Percentiles rank a stretch among this genome's conserved stretches.
These are phyloP conservation scores for Lipomyces kockii DNA, from an alignment of 805 yeast species.

Conservation along the genomic window DNA sequence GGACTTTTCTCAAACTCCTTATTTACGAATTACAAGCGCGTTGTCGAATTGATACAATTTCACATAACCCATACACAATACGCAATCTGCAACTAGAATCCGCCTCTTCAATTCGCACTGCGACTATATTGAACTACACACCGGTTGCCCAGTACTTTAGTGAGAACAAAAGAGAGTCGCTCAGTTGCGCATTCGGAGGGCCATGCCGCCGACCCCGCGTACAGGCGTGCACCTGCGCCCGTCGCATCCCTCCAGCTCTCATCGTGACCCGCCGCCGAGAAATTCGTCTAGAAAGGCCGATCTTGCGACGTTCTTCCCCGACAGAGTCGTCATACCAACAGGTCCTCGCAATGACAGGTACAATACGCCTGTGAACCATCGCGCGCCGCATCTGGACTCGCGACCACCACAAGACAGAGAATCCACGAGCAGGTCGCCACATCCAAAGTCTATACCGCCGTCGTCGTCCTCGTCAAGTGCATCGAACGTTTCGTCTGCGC, in stretches of 20 bases:
- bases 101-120: background rate
- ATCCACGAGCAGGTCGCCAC: slow-evolving; percentile 15
- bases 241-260: slow-evolving; percentile 2
- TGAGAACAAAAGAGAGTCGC: background rate
- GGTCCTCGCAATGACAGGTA: background rate
- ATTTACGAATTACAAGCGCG: background rate
- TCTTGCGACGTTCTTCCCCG: slow-evolving; percentile 36
- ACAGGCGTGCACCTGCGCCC: slow-evolving; percentile 5
- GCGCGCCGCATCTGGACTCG: background rate
- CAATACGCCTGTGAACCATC: background rate
- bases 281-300: slow-evolving; percentile 27
- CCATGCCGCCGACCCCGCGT: slow-evolving; percentile 15
- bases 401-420: background rate
- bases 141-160: background rate
- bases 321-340: slow-evolving; percentile 16
- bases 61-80: slow-evolving; percentile 1
- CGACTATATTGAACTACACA: background rate
- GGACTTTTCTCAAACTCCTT: background rate
- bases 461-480: background rate
- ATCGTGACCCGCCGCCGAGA: background rate
- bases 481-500: background rate
- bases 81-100: background rate
- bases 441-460: slow-evolving; percentile 5
- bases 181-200: background rate
- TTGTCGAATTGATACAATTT: background rate